These are phyloP conservation scores for Boletus austroedulis DNA, from an alignment of 1,284 basidiomycete species.

Conservation along the genomic window DNA sequence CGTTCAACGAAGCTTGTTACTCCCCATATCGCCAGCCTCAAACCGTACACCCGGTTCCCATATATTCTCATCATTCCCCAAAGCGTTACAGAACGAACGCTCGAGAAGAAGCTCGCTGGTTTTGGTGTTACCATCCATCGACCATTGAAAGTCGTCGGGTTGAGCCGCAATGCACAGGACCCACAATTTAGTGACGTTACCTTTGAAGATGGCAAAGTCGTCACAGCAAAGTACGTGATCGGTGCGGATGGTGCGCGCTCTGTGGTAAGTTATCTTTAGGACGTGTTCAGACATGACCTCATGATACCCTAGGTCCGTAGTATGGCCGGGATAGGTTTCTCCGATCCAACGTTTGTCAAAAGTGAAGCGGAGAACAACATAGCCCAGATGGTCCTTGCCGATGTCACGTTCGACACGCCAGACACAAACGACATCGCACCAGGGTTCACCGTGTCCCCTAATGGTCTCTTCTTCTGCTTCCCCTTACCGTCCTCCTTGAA, in stretches of 20 bases:
- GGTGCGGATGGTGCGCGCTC: constrained; percentile 55
- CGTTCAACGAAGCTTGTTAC: constrained; percentile 31
- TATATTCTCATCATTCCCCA: constrained; percentile 47
- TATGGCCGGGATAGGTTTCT: constrained; percentile 10
- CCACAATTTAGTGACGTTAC: constrained; percentile 36
- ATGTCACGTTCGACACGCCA: constrained; percentile 5
- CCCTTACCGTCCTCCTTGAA: constrained; percentile 26
- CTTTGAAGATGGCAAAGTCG: constrained; percentile 47
- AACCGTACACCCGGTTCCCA: constrained; percentile 43
- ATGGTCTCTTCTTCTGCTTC: constrained; percentile 29
- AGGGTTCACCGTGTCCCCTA: constrained; percentile 7
- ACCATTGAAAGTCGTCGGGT: constrained; percentile 24
- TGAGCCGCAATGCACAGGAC: constrained; percentile 25
- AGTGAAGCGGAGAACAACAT: constrained; percentile 5
- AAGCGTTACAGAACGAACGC: constrained; percentile 42
- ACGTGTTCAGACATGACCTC: background rate
- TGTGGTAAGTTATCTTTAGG: constrained; percentile 35
- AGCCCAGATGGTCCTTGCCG: constrained; percentile 11
- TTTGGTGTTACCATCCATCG: constrained; percentile 19
- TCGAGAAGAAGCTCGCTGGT: constrained; percentile 38
- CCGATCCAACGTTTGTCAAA: background rate
- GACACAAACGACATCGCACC: background rate
- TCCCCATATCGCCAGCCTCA: constrained; percentile 35
- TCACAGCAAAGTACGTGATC: constrained; percentile 48
- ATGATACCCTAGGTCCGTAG: constrained; percentile 7